phyloP scores from a whole-genome alignment of 305 asterid genomes.

The Fraxinus floribunda region DNA sequence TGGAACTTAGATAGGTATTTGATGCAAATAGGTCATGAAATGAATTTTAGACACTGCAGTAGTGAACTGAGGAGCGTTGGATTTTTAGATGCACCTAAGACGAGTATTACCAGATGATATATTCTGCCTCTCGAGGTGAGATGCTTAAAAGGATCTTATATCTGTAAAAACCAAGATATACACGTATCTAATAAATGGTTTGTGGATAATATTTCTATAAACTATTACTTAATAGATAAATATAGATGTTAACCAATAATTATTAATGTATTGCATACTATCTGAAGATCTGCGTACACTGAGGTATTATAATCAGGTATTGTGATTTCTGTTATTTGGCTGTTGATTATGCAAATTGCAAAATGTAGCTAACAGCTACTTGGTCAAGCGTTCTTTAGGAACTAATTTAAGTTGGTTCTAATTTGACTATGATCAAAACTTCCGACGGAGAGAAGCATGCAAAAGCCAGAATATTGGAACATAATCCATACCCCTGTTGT shows the following conservation, averaged over 20 bases:
- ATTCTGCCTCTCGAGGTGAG: not conserved
- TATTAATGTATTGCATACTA: not conserved
- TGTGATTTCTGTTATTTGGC: not conserved
- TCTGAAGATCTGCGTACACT: not conserved
- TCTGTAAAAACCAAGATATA: not conserved
- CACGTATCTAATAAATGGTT: not conserved
- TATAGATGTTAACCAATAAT: not conserved
- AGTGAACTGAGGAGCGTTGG: not conserved
- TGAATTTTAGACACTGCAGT: not conserved
- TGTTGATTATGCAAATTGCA: not conserved
- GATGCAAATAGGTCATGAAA: slow-evolving; percentile 1
- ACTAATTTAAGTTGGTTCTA: not conserved
- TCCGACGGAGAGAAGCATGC: not conserved
- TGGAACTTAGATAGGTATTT: slow-evolving; percentile 8
- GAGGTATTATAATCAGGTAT: not conserved
- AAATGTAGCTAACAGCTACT: not conserved
- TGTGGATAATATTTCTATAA: not conserved
- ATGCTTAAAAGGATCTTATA: not conserved
- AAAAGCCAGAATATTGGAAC: not conserved
- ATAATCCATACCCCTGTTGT: not conserved
- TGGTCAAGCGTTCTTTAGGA: not conserved
- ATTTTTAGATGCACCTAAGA: not conserved
- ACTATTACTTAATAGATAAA: not conserved
- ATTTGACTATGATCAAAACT: not conserved
- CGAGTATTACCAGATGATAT: not conserved